These are phyloP conservation scores for Albifimbria verrucaria DNA, from an alignment of 2,329 filamentous ascomycete species.

Conservation along the genomic window DNA sequence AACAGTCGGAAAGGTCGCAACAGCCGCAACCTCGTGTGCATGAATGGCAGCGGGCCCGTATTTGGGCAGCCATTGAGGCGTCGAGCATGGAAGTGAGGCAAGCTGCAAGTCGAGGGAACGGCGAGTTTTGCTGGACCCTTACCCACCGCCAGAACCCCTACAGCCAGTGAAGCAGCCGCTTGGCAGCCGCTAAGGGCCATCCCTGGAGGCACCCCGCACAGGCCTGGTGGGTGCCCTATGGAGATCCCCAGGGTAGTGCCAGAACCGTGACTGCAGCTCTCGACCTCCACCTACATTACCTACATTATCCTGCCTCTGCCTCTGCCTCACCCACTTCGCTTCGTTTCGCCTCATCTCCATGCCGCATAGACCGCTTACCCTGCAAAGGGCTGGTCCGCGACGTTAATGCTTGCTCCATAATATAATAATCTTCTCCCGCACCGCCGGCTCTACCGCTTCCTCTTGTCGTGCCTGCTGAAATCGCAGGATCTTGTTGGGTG, in stretches of 20 bases:
- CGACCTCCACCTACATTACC: not conserved
- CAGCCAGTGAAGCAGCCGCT: not conserved
- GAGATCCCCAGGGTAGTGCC: not conserved
- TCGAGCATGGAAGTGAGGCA: not conserved
- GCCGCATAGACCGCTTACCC: no score
- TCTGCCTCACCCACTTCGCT: not conserved
- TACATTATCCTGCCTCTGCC: not conserved
- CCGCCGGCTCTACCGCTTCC: no score
- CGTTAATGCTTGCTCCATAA: no score
- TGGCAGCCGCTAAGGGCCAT: not conserved
- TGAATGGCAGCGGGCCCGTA: no score
- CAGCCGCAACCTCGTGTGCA: no score
- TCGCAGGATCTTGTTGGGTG: no score
- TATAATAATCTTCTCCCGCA: no score
- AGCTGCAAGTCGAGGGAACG: not conserved
- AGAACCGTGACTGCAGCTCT: no score
- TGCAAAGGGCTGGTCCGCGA: no score
- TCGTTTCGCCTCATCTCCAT: no score
- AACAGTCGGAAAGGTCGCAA: no score
- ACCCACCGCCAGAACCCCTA: not conserved
- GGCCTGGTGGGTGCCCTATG: not conserved
- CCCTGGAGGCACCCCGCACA: not conserved
- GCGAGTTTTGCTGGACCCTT: not conserved
- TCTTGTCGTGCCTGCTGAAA: no score
- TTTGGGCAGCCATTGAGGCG: not conserved